A percentile compares a stretch with the other conserved stretches of the same genome.
These are phyloP conservation scores for Saccharomycopsis hybrid DNA, from an alignment of 1,139 yeast species.

Conservation along the genomic window DNA sequence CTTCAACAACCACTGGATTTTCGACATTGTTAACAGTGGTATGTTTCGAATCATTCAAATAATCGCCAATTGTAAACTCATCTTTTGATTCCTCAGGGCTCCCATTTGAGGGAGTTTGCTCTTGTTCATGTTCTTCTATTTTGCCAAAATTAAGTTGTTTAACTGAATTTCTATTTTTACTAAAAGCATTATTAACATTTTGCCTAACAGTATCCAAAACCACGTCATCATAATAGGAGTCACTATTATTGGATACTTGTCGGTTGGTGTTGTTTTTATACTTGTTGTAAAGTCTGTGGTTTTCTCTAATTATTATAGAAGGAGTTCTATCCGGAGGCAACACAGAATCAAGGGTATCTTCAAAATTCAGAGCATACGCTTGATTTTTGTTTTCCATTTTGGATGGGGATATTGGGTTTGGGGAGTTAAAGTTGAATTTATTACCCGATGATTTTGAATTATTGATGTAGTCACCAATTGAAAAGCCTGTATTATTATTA, in stretches of 20 bases:
- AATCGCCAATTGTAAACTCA: constrained; percentile 20
- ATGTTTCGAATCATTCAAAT: constrained; percentile 7
- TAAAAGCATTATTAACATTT: constrained; percentile 12
- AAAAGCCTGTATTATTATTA: neutral
- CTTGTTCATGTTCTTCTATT: neutral
- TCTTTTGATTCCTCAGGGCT: constrained; percentile 3
- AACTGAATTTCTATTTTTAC: constrained; percentile 1
- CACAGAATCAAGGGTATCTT: constrained; percentile 18
- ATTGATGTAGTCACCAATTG: constrained; percentile 12
- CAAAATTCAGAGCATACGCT: constrained; percentile 7
- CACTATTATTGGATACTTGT: constrained; percentile 10
- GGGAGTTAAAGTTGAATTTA: constrained; percentile 1
- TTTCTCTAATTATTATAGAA: constrained; percentile 20
- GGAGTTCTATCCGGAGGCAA: constrained; percentile 21
- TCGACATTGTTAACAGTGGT: neutral
- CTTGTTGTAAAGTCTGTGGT: constrained; percentile 8
- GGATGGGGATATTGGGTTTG: constrained; percentile 9
- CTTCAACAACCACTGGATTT: neutral
- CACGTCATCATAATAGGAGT: constrained; percentile 19
- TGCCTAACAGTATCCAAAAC: constrained; percentile 18
- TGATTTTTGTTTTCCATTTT: constrained; percentile 5
- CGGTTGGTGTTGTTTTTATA: constrained; percentile 3
- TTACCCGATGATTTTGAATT: constrained; percentile 13
- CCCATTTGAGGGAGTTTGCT: neutral
- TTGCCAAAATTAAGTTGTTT: neutral